These are phyloP conservation scores for Phytophthora ohioensis DNA, from an alignment of 352 stramenopile genomes.

Conservation along the genomic window DNA sequence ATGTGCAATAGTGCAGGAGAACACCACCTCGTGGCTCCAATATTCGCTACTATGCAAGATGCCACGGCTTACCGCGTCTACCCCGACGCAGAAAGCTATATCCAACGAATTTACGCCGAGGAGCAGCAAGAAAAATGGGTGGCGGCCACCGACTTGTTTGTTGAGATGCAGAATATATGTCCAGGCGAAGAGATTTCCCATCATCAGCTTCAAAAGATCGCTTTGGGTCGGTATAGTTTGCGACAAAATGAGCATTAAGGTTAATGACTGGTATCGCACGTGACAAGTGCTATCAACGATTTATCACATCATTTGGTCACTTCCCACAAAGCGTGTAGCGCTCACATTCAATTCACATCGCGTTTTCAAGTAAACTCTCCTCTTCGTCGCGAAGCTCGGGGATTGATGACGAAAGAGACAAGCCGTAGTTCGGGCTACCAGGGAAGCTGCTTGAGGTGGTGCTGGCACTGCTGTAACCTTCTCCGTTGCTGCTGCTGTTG, in stretches of 20 bases:
- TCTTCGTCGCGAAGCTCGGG: slow-evolving; percentile 59
- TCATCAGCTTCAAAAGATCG: slow-evolving; percentile 63
- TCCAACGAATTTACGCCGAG: slow-evolving; percentile 78
- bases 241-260: slow-evolving; percentile 35
- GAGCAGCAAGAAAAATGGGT: slow-evolving; percentile 79
- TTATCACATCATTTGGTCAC: not conserved
- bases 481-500: slow-evolving; percentile 12
- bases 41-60: slow-evolving; percentile 78
- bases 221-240: slow-evolving; percentile 70
- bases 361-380: slow-evolving; percentile 59
- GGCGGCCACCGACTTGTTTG: slow-evolving; percentile 69
- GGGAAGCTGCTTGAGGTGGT: slow-evolving; percentile 45
- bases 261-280: slow-evolving; percentile 1
- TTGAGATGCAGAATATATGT: slow-evolving; percentile 77
- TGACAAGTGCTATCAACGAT: not conserved
- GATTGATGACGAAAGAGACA: slow-evolving; percentile 41
- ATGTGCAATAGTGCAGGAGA: slow-evolving; percentile 71
- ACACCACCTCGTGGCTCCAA: slow-evolving; percentile 59
- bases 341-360: slow-evolving; percentile 35
- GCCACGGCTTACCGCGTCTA: slow-evolving; percentile 52
- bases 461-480: slow-evolving; percentile 39
- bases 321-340: not conserved
- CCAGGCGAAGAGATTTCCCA: slow-evolving; percentile 59
- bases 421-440: slow-evolving; percentile 41
- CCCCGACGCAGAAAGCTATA: slow-evolving; percentile 67